phyloP scores from a whole-genome alignment of 441 rosid genomes.

The Gossypium aridum region DNA sequence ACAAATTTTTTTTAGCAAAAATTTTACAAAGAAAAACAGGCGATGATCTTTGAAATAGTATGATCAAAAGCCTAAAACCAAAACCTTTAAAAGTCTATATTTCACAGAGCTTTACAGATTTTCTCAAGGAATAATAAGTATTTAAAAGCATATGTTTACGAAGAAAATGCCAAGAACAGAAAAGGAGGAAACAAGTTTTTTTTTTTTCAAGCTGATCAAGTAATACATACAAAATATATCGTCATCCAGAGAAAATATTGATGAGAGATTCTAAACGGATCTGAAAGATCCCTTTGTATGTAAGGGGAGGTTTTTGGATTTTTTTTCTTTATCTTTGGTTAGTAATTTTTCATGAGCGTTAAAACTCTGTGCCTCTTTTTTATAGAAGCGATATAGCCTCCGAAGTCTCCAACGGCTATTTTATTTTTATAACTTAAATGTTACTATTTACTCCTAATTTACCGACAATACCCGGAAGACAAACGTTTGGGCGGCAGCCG shows the following conservation, averaged over 20 bases:
- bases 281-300: constrained; percentile 5
- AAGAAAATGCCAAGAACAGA: neutral
- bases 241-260: neutral
- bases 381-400: constrained; percentile 21
- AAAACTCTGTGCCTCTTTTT: constrained; percentile 2
- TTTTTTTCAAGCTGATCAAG: neutral
- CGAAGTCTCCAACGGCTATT: constrained; percentile 36
- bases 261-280: constrained; percentile 14
- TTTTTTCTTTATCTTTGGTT: neutral
- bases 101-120: neutral
- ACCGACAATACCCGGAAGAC: constrained; percentile 49
- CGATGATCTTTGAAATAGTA: constrained; percentile 31
- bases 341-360: neutral
- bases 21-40: neutral
- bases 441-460: constrained; percentile 17
- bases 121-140: neutral
- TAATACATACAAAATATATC: neutral
- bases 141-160: neutral
- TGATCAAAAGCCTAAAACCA: constrained; percentile 23
- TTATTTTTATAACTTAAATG: constrained; percentile 17
- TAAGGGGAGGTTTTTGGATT: neutral
- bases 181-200: neutral
- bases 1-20: neutral
- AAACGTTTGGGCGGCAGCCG: constrained; percentile 79
- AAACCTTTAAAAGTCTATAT: neutral